phyloP scores from a whole-genome alignment of 306 rosid genomes.

The Psophocarpus tetragonolobus region DNA sequence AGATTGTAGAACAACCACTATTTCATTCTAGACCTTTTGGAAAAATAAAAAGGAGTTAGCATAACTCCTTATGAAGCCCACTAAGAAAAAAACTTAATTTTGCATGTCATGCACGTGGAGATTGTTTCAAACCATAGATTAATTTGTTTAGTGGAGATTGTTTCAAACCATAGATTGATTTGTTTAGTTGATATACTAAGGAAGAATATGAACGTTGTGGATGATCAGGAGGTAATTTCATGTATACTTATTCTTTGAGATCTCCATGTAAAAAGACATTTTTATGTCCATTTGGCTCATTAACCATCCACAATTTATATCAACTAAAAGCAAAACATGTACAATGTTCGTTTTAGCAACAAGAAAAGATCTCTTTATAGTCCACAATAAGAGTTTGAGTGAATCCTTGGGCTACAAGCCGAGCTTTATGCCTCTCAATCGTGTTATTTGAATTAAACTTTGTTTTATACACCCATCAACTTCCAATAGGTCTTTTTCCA shows the following conservation, averaged over 20 bases:
- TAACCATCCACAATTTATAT: background rate
- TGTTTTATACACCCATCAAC: no score
- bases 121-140: background rate
- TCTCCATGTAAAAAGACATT: no score
- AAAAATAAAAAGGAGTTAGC: background rate
- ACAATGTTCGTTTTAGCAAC: no score
- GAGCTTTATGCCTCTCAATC: no score
- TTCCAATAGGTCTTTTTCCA: no score
- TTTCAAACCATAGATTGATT: background rate
- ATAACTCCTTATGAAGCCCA: background rate
- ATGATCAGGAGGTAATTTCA: background rate
- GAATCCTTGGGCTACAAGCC: no score
- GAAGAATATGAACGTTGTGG: background rate
- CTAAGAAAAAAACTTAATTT: background rate
- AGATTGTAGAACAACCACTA: no score
- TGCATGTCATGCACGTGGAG: background rate
- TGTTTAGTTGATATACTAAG: background rate
- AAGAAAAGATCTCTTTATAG: no score
- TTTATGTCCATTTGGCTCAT: background rate
- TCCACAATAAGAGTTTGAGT: background rate
- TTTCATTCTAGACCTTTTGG: background rate
- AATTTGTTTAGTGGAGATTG: no score
- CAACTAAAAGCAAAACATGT: background rate
- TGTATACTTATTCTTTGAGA: no score
- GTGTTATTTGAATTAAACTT: no score